Base-by-base conservation (phyloP, 306 rosid genomes). In the Canavalia gladiata region DNA sequence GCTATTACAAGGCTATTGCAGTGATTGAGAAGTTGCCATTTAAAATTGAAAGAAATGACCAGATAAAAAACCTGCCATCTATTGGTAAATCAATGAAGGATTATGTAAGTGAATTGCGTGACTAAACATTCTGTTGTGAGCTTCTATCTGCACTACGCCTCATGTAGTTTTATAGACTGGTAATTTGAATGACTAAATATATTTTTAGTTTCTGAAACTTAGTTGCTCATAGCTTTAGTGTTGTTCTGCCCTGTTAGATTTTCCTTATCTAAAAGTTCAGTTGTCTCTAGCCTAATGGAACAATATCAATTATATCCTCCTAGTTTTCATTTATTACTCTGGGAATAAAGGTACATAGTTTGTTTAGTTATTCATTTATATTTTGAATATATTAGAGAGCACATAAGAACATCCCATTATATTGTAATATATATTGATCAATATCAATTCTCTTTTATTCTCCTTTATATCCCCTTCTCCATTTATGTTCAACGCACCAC, bases 31-130 rank as follows among this genome's bases (percentile, higher is more conserved):
- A 91, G 84, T 72, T 95, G 79, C 84, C 97, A 50, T 92, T 90
- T 84, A 90, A 87, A 77, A 91, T 93, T 86, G 93, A 91, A 85
- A 87, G 91, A 68, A 79, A 66, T 2, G 92, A 93, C 67, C 97
- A 91, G 84, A 91, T 93, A 81, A 87, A 90, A 84, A 77, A 84
- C 83, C 88, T 90, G 11, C 96, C 99, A 10, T 77, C 95, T 46
- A 91, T 95, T 83, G 99, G 99, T 49, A 93, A 91, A 86, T 93
- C 97, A 47, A 85, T 93, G 91, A 86, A 90, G 83, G 98, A 93
- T 84, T 98, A 95, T 88, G 99, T 95, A 63, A 86, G 97, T 85
- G 68, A 58, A 65, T 45, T 71, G 33, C 8, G 10, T 37, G 18
- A 39, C 71, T n/a, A 50, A 28, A 67, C 75, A 65, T 50, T 64